Conservation (phyloP, 768 basidiomycete genomes). For the Mycena filopes region DNA sequence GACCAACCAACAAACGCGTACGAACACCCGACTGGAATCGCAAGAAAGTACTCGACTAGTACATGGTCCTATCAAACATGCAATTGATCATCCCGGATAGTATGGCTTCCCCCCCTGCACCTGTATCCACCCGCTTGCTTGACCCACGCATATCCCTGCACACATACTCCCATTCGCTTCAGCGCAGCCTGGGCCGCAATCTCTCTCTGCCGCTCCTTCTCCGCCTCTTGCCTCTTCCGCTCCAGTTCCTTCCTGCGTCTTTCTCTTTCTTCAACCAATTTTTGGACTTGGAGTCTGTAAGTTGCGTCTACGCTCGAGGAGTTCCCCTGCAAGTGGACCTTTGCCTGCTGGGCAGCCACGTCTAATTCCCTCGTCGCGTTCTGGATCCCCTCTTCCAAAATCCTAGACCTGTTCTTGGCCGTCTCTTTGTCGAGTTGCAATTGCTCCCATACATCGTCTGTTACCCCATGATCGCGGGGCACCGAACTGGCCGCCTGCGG, state of each 20-base stretch:
- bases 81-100: slow-evolving; percentile 25
- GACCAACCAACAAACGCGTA: too few relatives aligned
- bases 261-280: neutral
- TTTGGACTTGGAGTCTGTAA: neutral
- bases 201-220: slow-evolving; percentile 30
- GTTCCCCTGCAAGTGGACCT: neutral
- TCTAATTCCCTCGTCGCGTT: neutral
- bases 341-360: neutral
- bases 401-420: neutral
- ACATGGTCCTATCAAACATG: neutral
- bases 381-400: neutral
- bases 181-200: slow-evolving; percentile 34
- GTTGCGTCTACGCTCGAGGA: neutral
- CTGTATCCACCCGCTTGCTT: slow-evolving; percentile 36
- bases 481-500: neutral
- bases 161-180: slow-evolving; percentile 36
- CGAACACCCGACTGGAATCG: too few relatives aligned
- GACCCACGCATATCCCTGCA: slow-evolving; percentile 38
- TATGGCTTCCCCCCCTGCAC: slow-evolving; percentile 39
- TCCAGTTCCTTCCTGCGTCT: slow-evolving; percentile 32
- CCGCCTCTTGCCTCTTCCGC: slow-evolving; percentile 34
- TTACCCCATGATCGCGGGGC: slow-evolving; percentile 1
- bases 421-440: slow-evolving; percentile 7
- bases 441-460: slow-evolving; percentile 9
- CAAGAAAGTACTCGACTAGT: neutral